A percentile compares a stretch with the other conserved stretches of the same genome.
phyloP scores from a whole-genome alignment of 2,329 filamentous ascomycete species.

The Bipolaris oryzae region DNA sequence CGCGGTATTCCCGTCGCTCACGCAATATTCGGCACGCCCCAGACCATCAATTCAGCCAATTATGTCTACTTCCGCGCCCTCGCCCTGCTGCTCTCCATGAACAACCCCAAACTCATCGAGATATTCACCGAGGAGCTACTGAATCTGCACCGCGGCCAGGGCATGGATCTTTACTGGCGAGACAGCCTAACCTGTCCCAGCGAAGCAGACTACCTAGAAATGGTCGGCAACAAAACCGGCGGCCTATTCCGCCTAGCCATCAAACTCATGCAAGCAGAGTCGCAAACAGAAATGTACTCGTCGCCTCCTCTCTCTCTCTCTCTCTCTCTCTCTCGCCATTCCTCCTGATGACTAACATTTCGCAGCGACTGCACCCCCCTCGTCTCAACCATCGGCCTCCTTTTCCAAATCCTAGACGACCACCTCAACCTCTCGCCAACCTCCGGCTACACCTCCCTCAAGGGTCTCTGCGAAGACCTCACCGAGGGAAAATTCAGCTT shows the following conservation, averaged over 20 bases:
- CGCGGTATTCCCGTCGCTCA: constrained; percentile 83
- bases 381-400: constrained; percentile 81
- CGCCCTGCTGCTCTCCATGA: constrained; percentile 73
- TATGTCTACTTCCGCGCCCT: constrained; percentile 86
- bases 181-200: constrained; percentile 82
- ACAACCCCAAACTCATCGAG: constrained; percentile 68
- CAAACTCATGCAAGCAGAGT: constrained; percentile 85
- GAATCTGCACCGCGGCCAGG: constrained; percentile 84
- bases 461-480: constrained; percentile 92
- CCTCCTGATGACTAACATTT: constrained; percentile 2
- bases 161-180: constrained; percentile 91
- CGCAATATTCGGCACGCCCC: constrained; percentile 81
- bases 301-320: constrained; percentile 2
- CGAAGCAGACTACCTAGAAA: constrained; percentile 90
- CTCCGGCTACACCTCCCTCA: constrained; percentile 75
- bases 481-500: constrained; percentile 98
- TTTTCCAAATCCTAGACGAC: constrained; percentile 93
- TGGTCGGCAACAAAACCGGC: constrained; percentile 91
- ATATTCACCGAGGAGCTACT: constrained; percentile 83
- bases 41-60: constrained; percentile 90
- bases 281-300: constrained; percentile 51
- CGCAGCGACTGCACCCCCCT: constrained; percentile 76
- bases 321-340: not conserved
- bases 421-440: constrained; percentile 77
- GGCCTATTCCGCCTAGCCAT: constrained; percentile 84